These are phyloP conservation scores for Ceratopteris richardii DNA, from an alignment of 75 land plant genomes.

Conservation along the genomic window DNA sequence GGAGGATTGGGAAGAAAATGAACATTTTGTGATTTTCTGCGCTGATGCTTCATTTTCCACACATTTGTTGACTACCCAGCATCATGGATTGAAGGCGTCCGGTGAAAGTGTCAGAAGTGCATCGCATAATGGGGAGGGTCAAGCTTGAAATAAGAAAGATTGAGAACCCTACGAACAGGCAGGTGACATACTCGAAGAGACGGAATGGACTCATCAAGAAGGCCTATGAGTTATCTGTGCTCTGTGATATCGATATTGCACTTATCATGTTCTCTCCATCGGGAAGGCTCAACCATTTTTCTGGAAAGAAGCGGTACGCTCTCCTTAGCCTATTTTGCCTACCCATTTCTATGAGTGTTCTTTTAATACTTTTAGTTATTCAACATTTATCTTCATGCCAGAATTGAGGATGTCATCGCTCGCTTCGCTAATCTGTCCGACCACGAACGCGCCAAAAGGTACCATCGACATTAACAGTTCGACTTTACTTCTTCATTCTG, in stretches of 20 bases:
- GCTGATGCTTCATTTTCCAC: too few species aligned
- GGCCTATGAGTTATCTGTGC: conserved; percentile 12
- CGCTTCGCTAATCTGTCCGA: not conserved
- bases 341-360: too few species aligned
- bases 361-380: too few species aligned
- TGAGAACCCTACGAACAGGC: conserved; percentile 17
- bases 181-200: conserved; percentile 11
- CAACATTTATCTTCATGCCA: not conserved
- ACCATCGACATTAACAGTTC: not conserved
- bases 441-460: conserved; percentile 6
- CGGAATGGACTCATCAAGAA: conserved; percentile 14
- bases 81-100: too few species aligned
- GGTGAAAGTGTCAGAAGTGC: too few species aligned
- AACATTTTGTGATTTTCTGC: too few species aligned
- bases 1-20: too few species aligned
- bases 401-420: not conserved
- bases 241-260: conserved; percentile 9
- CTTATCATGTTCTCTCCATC: conserved; percentile 15
- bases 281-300: conserved; percentile 5
- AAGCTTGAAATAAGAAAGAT: conserved; percentile 7
- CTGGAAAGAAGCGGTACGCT: too few species aligned
- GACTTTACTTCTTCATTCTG: not conserved
- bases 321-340: too few species aligned
- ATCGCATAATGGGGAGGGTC: too few species aligned
- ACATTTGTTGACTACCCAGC: too few species aligned